Evolutionary conservation across 1,284 basidiomycete species (phyloP), one percentile per base, ranked within the genome.

Genomic region (Cerrena zonata): DNA sequence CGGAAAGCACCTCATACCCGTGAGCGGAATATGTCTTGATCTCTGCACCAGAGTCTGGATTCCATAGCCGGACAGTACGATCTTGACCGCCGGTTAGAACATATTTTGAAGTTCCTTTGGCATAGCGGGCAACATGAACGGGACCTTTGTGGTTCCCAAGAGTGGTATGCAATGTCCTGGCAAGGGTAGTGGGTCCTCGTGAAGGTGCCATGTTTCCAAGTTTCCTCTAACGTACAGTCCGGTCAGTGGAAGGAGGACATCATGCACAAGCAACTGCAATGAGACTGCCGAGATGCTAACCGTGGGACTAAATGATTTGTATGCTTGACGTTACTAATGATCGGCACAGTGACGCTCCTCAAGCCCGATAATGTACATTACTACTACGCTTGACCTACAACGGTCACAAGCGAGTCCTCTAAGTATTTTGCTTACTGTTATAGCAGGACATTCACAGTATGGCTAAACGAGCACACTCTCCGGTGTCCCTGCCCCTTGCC

Each of bases 11-110:
- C 64, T 97, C 94, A 64, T 97, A 94, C 27, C 90, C 91, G 67
- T 99, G 95, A 1, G 90, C 91, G 40, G 81, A 72, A 64, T 97
- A 99, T 0, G 77, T 70, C 70, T 96, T 95, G 71, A 99, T 89
- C 68, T 94, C 84, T n/a, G 82, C 77, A 19, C 91, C 93, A 15
- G 79, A 66, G 47, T 74, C 74, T 1, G 92, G 89, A 68, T 97
- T 99, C 90, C 93, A 98, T 23, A 99, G 80, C 44, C 88, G 80
- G 45, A 99, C 80, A 1, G 85, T 82, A 44, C 94, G 82, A 69
- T 99, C 96, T 64, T 91, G 85, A 15, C 93, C 93, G 7, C 93
- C 96, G 0, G 91, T 88, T 18, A 99, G 76, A 50, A 94, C 72
- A 65, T 99, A 99, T 58, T 89, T 91, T 45, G 87, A 86, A 1